Conservation (phyloP, 1,139 yeast species). For the Nakaseomyces glabratus region DNA sequence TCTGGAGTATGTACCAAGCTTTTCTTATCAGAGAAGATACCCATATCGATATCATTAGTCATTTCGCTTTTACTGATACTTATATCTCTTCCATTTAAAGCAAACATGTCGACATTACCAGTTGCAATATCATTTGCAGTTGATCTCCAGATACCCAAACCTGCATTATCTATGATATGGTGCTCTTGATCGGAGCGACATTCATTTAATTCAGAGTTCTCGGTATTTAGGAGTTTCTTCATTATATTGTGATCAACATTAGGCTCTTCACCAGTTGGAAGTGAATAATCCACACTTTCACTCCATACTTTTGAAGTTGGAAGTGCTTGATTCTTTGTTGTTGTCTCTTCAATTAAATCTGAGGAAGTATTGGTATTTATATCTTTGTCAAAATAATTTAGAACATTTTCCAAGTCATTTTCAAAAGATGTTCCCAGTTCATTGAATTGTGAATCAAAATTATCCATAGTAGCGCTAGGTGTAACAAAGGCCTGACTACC, state of each 20-base stretch:
- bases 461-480: not conserved
- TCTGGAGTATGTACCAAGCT: conserved; percentile 4
- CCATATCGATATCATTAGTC: not conserved
- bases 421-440: not conserved
- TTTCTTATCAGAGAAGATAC: not conserved
- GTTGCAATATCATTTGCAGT: conserved; percentile 2
- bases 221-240: conserved; percentile 5
- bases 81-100: conserved; percentile 2
- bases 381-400: conserved; percentile 4
- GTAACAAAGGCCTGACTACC: not conserved
- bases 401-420: conserved; percentile 3
- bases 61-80: conserved; percentile 5
- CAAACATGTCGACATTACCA: conserved; percentile 1
- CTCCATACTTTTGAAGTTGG: conserved; percentile 4
- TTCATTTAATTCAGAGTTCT: conserved; percentile 2
- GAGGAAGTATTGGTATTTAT: not conserved
- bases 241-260: not conserved
- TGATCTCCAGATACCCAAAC: not conserved
- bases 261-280: not conserved
- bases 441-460: not conserved
- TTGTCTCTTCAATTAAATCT: too few relatives aligned
- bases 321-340: too few relatives aligned
- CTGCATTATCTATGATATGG: not conserved
- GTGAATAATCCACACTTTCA: conserved; percentile 7
- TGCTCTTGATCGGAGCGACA: conserved; percentile 2